Base-by-base conservation (phyloP, 805 yeast species). In the Candida sonorensis region DNA sequence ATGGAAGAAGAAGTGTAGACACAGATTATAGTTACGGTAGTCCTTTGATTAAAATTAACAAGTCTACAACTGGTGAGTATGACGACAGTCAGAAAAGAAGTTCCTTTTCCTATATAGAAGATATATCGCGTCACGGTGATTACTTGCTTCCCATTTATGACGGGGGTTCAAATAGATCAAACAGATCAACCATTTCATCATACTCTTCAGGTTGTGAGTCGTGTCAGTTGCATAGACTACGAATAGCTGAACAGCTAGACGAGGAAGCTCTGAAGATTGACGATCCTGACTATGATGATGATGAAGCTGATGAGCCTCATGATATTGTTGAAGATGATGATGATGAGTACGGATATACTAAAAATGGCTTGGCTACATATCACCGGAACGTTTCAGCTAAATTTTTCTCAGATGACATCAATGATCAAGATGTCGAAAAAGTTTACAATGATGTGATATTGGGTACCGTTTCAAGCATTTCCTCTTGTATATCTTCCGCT, bases 401-500 rank as follows among this genome's bases (percentile, higher is more conserved):
- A 11, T 53, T 53, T 33, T 53, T 51, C 26, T 51, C 58, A 1
- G 58, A 51, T 33, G 50, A 42, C 21, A 35, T 38, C 2, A 36
- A 38, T 17, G 55, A 45, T 38, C 35, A 36, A 15, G 30, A 33
- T 23, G 35, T 45, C 2, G 52, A 47, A 26, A 33, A 42, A n/a
- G 40, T 34, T 23, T 49, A 45, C 34, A 49, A 49, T 26, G 41
- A 43, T 14, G 43, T 50, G 10, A 49, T 46, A 18, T 26, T 42
- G n/a, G 42, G n/a, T n/a, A n/a, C n/a, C n/a, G n/a, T n/a, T n/a
- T n/a, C 40, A 18, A 18, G 20, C 11, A 36, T 23, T 23, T 33
- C 36, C 4, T 42, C 46, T 7, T 33, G 36, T 15, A 31, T 40
- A 11, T 39, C 45, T 3, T 35, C 35, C 7, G 29, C 37, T 5